These are phyloP conservation scores for Exophiala sp. DNA, from an alignment of 2,329 filamentous ascomycete species.

Conservation along the genomic window DNA sequence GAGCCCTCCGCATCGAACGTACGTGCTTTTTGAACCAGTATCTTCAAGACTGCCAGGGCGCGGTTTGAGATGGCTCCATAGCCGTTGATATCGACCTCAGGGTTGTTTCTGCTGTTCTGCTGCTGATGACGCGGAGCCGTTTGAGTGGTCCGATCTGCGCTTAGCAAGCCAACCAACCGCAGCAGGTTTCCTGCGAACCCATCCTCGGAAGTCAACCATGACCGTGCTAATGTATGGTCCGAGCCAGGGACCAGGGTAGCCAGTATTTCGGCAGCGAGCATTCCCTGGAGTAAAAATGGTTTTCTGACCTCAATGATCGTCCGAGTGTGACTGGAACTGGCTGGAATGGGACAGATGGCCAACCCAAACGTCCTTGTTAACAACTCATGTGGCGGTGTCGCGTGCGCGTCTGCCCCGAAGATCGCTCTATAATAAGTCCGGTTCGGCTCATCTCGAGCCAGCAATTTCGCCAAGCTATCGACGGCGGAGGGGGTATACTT, in stretches of 20 bases:
- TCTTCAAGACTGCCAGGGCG: constrained; percentile 64
- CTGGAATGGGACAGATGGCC: constrained; percentile 79
- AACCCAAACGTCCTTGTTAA: constrained; percentile 84
- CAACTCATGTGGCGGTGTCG: constrained; percentile 68
- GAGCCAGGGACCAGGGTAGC: constrained; percentile 67
- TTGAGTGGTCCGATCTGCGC: constrained; percentile 44
- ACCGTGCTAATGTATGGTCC: constrained; percentile 69
- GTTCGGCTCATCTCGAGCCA: constrained; percentile 92
- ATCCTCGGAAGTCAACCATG: constrained; percentile 80
- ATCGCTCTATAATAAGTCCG: constrained; percentile 77
- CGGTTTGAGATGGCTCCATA: constrained; percentile 60
- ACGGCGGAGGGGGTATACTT: constrained; percentile 86
- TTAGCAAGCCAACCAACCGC: constrained; percentile 69
- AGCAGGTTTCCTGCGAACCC: constrained; percentile 79
- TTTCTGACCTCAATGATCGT: constrained; percentile 78
- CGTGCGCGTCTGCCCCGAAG: constrained; percentile 67
- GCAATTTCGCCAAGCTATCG: constrained; percentile 83
- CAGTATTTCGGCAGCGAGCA: constrained; percentile 85
- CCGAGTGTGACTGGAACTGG: constrained; percentile 52
- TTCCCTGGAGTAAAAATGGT: constrained; percentile 84
- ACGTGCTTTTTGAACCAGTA: constrained; percentile 63
- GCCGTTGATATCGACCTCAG: constrained; percentile 42
- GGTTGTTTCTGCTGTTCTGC: constrained; percentile 35
- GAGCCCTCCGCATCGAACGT: constrained; percentile 53
- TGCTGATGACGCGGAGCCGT: constrained; percentile 41